phyloP scores from a whole-genome alignment of 2,329 filamentous ascomycete species.

The Alternaria viburni region DNA sequence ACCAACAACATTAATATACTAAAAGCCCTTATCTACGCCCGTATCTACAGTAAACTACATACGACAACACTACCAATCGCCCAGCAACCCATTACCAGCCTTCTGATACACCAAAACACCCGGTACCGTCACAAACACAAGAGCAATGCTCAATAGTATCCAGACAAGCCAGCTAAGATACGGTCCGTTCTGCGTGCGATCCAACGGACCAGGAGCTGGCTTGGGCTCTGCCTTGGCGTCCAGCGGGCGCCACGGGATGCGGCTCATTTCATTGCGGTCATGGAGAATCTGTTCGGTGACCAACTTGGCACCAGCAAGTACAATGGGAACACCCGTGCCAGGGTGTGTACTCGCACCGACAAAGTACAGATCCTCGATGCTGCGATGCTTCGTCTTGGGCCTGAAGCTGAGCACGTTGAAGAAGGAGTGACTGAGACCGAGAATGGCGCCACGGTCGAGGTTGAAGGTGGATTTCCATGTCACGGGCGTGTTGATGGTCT shows the following conservation, averaged over 20 bases:
- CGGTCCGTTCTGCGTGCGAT: slow-evolving; percentile 20
- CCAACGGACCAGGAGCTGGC: slow-evolving; percentile 15
- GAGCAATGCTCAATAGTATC: slow-evolving; percentile 16
- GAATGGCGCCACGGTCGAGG: slow-evolving; percentile 75
- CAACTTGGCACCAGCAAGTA: slow-evolving; percentile 71
- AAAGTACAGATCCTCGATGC: slow-evolving; percentile 66
- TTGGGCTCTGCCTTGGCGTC: background rate
- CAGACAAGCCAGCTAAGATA: slow-evolving; percentile 25
- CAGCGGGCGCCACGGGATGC: slow-evolving; percentile 49
- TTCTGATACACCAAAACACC: background rate
- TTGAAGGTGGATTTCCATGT: slow-evolving; percentile 74
- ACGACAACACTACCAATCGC: background rate
- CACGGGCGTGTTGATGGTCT: slow-evolving; percentile 69
- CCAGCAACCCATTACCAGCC: background rate
- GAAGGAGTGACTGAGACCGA: slow-evolving; percentile 74
- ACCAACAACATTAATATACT: background rate
- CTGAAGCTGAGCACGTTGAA: slow-evolving; percentile 75
- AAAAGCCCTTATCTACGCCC: background rate
- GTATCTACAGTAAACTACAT: background rate
- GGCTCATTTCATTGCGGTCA: slow-evolving; percentile 33
- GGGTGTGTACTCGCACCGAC: slow-evolving; percentile 79
- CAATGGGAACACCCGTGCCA: slow-evolving; percentile 77
- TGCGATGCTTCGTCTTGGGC: slow-evolving; percentile 62
- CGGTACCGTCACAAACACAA: background rate
- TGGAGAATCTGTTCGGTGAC: slow-evolving; percentile 61